phyloP scores from a whole-genome alignment of 805 yeast species.

The Trichomonascus vanleenenianus region DNA sequence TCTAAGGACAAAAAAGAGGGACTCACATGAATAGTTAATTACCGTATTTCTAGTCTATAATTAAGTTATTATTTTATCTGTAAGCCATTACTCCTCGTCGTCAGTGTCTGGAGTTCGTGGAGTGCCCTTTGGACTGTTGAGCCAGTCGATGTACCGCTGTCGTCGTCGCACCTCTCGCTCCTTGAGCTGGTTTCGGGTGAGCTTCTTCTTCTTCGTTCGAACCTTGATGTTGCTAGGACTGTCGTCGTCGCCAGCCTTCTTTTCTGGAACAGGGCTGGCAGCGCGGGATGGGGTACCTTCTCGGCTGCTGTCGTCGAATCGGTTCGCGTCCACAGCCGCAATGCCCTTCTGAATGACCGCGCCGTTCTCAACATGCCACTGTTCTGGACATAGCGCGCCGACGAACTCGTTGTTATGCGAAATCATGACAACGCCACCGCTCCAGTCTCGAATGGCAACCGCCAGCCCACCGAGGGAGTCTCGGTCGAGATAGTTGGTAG shows the following conservation, averaged over 20 bases:
- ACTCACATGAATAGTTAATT: neutral
- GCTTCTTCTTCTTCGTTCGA: constrained; percentile 86
- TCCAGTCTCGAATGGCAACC: constrained; percentile 95
- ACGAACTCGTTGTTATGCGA: constrained; percentile 96
- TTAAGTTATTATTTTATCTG: neutral
- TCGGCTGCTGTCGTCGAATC: constrained; percentile 65
- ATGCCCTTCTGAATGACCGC: constrained; percentile 77
- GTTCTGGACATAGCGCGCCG: constrained; percentile 96
- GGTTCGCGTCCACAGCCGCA: constrained; percentile 60
- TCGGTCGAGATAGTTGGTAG: constrained; percentile 96
- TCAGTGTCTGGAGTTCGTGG: constrained; percentile 93
- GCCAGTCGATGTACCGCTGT: constrained; percentile 89
- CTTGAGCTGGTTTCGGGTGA: constrained; percentile 95
- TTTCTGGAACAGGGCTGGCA: constrained; percentile 39
- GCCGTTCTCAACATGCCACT: constrained; percentile 95
- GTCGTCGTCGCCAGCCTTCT: constrained; percentile 56
- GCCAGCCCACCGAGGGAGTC: constrained; percentile 97
- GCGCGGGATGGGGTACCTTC: constrained; percentile 43
- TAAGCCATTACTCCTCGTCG: constrained; percentile 58
- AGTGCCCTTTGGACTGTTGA: constrained; percentile 94
- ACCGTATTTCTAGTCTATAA: neutral
- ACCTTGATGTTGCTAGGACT: constrained; percentile 96
- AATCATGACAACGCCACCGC: constrained; percentile 97
- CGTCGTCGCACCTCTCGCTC: constrained; percentile 88
- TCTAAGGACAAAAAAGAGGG: neutral